Base-by-base conservation (phyloP, 2,329 filamentous ascomycete genomes). In the Fusarium phyllophilum region DNA sequence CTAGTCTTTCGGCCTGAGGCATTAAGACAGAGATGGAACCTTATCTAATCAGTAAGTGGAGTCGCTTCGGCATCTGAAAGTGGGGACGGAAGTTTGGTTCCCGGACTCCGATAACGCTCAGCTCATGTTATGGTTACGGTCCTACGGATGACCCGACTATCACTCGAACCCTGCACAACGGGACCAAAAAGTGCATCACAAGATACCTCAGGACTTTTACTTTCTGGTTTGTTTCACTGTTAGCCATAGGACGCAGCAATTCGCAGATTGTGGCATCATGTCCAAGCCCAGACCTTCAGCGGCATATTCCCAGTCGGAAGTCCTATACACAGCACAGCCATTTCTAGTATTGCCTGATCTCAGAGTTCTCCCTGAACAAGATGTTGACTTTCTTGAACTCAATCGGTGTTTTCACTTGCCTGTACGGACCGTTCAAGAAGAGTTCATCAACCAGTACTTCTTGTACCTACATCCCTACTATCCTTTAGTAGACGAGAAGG, bases 381-480 rank as follows among this genome's bases (percentile, higher is more conserved):
- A 68, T 64, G 48, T 64, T 3, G 56, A 64, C 2, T 68, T 69
- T 7, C 44, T 68, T 2, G 34, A 49, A 10, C 33, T 49, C 8
- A 69, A 36, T 8, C 29, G 66, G 15, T 68, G 66, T 24, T 69
- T 68, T 4, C 66, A 68, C 8, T 33, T 68, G 3, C 66, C 66
- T 2, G 44, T 39, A 8, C 56, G n/a, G 0, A 31, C 42, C 0
- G 26, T 68, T 1, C 66, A 68, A 9, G 66, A 68, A 17, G 66
- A 68, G 24, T 68, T 68, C 17, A 56, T 69, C 22, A 56, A 69
- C 24, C 66, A 68, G 14, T 68, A 68, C 3, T 68, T 68, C n/a
- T 14, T 69, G 3, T 75, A 75, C 17, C 17, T 75, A 8, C 72
- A 75, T 22, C 68, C 72, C 0, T 75, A 72, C 46, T 73, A 73